These are phyloP conservation scores for Apium graveolens DNA, from an alignment of 129 eudicot genomes.

Conservation along the genomic window DNA sequence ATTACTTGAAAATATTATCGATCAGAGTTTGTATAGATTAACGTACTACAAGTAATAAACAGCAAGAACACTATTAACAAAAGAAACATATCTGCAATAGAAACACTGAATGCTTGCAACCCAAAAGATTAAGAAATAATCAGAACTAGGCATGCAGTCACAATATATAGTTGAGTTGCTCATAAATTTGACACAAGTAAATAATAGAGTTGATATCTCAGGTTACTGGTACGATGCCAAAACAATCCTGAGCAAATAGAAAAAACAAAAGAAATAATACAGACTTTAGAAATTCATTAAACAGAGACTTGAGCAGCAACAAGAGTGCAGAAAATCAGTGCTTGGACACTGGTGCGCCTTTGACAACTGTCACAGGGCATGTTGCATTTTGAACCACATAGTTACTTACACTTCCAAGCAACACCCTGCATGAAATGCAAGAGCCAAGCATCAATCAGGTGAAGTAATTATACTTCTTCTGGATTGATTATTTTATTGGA, in stretches of 20 bases:
- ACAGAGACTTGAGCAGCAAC: not conserved
- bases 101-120: not conserved
- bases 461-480: too few species aligned
- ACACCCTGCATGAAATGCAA: slow-evolving; percentile 48
- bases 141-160: not conserved
- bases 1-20: too few species aligned
- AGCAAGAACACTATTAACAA: too few species aligned
- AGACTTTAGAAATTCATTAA: not conserved
- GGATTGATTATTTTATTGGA: too few species aligned
- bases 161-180: not conserved
- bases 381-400: slow-evolving; percentile 80
- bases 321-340: not conserved
- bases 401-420: slow-evolving; percentile 90
- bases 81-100: not conserved
- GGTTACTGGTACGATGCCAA: not conserved
- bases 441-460: too few species aligned
- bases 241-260: not conserved
- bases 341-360: slow-evolving; percentile 30
- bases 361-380: slow-evolving; percentile 83
- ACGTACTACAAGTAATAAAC: too few species aligned
- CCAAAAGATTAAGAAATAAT: not conserved
- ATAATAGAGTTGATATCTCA: not conserved
- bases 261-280: too few species aligned
- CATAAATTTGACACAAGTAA: not conserved
- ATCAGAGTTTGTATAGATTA: too few species aligned